Conservation (phyloP, 495 filamentous ascomycete genomes). For the Choiromyces venosus region DNA sequence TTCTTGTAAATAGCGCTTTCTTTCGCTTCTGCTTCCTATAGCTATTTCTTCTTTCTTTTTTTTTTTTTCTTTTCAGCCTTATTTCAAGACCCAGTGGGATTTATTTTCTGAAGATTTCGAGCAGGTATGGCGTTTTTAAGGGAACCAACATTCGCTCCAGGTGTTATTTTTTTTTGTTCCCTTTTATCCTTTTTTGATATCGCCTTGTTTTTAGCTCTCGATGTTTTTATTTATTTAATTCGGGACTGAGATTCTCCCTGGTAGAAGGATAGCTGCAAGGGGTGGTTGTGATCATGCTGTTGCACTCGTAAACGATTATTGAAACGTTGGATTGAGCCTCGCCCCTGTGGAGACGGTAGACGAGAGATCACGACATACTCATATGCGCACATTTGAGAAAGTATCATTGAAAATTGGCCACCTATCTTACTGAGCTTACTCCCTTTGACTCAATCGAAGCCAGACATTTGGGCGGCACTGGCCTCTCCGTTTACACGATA, state of each 20-base stretch:
- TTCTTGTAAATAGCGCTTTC: slow-evolving; percentile 4
- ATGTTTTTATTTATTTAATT: not conserved
- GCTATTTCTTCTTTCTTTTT: not conserved
- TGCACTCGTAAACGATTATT: not conserved
- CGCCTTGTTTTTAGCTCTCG: not conserved
- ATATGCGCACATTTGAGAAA: no score
- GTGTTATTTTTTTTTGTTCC: slow-evolving; percentile 1
- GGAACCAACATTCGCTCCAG: not conserved
- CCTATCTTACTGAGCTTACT: no score
- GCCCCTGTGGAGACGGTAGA: no score
- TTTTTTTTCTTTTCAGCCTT: not conserved
- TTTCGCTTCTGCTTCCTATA: not conserved
- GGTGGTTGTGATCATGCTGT: not conserved
- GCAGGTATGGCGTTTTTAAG: not conserved
- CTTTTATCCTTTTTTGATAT: not conserved
- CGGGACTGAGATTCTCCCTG: not conserved
- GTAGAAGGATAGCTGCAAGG: not conserved
- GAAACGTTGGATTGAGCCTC: not conserved
- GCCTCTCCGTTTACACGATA: not conserved
- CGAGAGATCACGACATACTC: no score
- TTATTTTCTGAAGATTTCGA: not conserved
- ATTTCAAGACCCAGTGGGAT: not conserved
- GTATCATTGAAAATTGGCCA: no score
- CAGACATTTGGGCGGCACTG: not conserved
- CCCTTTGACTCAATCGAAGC: not conserved